Base-by-base conservation (phyloP, 2,329 filamentous ascomycete genomes). In the Botrytis paeoniae region DNA sequence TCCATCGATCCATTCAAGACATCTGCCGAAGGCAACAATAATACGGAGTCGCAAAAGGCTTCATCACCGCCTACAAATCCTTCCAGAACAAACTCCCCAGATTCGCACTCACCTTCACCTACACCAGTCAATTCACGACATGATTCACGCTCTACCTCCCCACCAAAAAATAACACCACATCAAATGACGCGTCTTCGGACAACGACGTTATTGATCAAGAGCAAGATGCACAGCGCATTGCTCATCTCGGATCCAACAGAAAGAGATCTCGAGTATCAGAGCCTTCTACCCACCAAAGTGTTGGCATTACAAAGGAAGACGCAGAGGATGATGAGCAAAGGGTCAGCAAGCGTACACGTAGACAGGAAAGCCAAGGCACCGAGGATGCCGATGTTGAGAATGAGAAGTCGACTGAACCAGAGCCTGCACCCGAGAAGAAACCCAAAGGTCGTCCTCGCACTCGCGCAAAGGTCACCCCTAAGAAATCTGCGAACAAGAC, bases 121-220 rank as follows among this genome's bases (percentile, higher is more conserved):
- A 64, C 70, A n/a, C 35, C 54, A 4, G 51, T n/a, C 22, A 59
- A 74, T 14, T 59, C 59, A 20, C 62, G 64, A 72, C 61, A 45
- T n/a, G 72, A 73, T 9, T 73, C 69, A 5, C 69, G 69, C 22
- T 74, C 70, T 25, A 72, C 69, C 54, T 63, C 70, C 14, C 70
- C 73, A 18, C 45, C 39, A 3, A 59, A 32, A 39, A 68, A 43
- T 4, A 54, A 37, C 9, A 43, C 32, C 7, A 45, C 37, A 39
- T 72, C 62, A 16, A 62, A 61, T 18, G 69, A 66, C 54, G 39
- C 62, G 48, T 73, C 72, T 62, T 62, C 71, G 18, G 64, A 69
- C 59, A 61, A 70, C 48, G 69, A 71, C 32, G 32, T 32, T 29
- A 29, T 37, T 25, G n/a, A 45, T 41, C 66, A 61, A 39, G 35